Percentiles rank a stretch among this genome's conserved stretches.
Evolutionary conservation across 176 grass and related monocot genomes (phyloP).

Genomic region (Cenchrus americanus): DNA sequence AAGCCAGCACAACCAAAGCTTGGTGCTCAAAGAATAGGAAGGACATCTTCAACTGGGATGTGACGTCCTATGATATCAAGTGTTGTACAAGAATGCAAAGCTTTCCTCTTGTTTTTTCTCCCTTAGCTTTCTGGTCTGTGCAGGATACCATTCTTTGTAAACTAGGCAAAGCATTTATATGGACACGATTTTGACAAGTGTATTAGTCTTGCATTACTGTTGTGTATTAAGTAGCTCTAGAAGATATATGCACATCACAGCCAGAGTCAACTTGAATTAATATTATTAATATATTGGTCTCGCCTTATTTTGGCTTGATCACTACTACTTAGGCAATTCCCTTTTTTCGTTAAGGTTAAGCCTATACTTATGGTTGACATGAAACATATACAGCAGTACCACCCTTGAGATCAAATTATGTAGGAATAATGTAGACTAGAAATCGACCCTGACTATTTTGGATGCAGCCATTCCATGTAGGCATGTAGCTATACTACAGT

Average conservation of each 20-base stretch:
- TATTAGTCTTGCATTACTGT: slow-evolving; percentile 25
- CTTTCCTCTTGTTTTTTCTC: background rate
- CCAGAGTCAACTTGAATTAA: background rate
- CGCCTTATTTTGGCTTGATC: slow-evolving; percentile 8
- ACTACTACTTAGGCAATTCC: background rate
- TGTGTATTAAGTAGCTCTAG: slow-evolving; percentile 43
- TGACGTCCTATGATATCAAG: slow-evolving; percentile 39
- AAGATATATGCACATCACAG: slow-evolving; percentile 41
- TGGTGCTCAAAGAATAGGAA: slow-evolving; percentile 90
- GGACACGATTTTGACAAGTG: slow-evolving; percentile 47
- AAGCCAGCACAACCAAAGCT: slow-evolving; percentile 82
- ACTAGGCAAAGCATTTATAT: slow-evolving; percentile 62
- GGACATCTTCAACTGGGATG: slow-evolving; percentile 63
- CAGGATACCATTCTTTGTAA: slow-evolving; percentile 59
- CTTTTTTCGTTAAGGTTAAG: background rate
- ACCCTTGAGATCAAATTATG: no score
- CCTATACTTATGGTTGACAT: background rate
- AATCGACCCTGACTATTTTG: background rate
- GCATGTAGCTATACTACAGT: background rate
- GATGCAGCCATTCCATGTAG: background rate
- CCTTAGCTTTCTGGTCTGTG: slow-evolving; percentile 34
- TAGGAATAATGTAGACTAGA: background rate
- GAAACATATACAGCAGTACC: background rate
- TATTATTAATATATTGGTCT: slow-evolving; percentile 27
- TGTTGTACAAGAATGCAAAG: slow-evolving; percentile 56